Evolutionary conservation across 352 stramenopile species (phyloP).

Genomic region (Phytopythium sindhum): DNA sequence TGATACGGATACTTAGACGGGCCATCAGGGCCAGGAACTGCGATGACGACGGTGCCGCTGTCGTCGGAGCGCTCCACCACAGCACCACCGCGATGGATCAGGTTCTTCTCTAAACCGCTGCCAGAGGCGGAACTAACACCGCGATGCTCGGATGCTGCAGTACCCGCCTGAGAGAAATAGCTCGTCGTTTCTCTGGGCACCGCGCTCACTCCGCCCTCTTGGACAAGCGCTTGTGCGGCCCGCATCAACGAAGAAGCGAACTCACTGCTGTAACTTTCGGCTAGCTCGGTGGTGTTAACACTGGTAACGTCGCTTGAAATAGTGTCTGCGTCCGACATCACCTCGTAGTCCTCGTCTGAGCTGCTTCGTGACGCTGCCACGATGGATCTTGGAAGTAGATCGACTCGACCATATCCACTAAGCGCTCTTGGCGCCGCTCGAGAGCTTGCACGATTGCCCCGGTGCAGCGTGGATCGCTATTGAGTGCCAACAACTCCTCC

Average conservation of each 20-base stretch:
- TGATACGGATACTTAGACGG: neutral
- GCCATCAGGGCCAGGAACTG: neutral
- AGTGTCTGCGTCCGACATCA: neutral
- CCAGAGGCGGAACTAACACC: neutral
- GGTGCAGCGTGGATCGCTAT: neutral
- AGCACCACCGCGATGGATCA: neutral
- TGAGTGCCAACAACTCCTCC: neutral
- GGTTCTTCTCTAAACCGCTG: neutral
- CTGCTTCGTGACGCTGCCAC: neutral
- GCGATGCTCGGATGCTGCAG: neutral
- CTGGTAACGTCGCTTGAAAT: neutral
- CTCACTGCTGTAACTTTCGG: neutral
- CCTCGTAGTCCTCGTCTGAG: neutral
- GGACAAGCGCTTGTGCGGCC: neutral
- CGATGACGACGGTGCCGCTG: neutral
- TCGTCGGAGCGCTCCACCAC: neutral
- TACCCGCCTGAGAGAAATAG: neutral
- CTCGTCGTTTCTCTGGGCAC: neutral
- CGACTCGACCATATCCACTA: neutral
- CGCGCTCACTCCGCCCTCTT: neutral
- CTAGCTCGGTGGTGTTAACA: neutral
- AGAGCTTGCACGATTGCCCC: neutral
- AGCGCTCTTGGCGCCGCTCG: neutral
- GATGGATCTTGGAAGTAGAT: neutral
- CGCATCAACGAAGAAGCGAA: neutral